Evolutionary conservation across 352 stramenopile species (phyloP).

Genomic region (Phytopythium mirpurense): DNA sequence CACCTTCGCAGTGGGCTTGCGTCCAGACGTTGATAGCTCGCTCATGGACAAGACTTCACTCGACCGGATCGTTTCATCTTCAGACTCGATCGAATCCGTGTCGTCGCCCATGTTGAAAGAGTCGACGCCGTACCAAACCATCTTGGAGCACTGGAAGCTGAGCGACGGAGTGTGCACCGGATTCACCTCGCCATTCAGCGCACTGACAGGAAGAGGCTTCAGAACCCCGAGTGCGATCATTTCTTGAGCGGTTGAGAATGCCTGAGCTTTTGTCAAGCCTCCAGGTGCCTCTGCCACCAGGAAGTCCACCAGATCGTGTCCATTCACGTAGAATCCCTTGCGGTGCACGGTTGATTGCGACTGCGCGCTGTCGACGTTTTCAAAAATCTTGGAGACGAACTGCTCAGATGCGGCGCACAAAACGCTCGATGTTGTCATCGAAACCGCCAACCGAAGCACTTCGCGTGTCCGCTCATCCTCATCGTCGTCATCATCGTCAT

Average conservation of each 20-base stretch:
- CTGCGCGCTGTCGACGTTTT: constrained; percentile 15
- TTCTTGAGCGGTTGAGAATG: constrained; percentile 67
- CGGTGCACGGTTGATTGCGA: constrained; percentile 28
- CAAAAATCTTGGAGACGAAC: constrained; percentile 40
- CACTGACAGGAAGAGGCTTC: constrained; percentile 18
- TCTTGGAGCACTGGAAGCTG: constrained; percentile 76
- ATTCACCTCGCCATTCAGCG: constrained; percentile 13
- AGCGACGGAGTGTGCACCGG: constrained; percentile 8
- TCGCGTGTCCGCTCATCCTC: constrained; percentile 47
- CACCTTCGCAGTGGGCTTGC: constrained; percentile 14
- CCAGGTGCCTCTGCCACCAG: constrained; percentile 50
- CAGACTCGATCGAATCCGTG: constrained; percentile 64
- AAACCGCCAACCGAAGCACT: constrained; percentile 60
- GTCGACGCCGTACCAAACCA: constrained; percentile 74
- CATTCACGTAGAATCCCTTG: constrained; percentile 77
- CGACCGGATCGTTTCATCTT: constrained; percentile 36
- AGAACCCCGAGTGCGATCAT: constrained; percentile 70
- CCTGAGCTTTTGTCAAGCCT: constrained; percentile 50
- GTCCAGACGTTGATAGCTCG: constrained; percentile 12
- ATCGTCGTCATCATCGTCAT: constrained; percentile 45
- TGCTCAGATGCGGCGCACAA: constrained; percentile 61
- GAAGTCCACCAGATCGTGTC: constrained; percentile 70
- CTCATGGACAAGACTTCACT: constrained; percentile 23
- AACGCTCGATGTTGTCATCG: constrained; percentile 61
- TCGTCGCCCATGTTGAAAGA: constrained; percentile 72